Evolutionary conservation across 306 rosid genomes (phyloP), one percentile per base, ranked within the genome.

Genomic region (Crataegus laevigata): DNA sequence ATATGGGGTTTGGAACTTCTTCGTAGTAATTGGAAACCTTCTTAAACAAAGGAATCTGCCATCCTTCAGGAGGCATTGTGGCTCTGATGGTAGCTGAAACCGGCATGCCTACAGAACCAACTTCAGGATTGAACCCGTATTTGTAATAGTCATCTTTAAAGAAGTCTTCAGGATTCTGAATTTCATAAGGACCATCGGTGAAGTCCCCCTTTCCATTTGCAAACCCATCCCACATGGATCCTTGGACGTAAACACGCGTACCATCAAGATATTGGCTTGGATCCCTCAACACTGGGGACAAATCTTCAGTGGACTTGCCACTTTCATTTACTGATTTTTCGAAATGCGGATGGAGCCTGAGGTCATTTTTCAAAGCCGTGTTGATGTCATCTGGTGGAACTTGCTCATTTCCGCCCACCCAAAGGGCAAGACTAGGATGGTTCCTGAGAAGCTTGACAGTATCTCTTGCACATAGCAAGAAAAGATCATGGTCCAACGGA

Each of bases 381-480:
- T 94, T 91, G 83, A 94, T 87, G 79, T 91, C 96, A 19, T 69
- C 78, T 30, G 98, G 98, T 19, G 98, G 98, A 84, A 83, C 74
- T 91, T 94, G 98, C 80, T 94, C 98, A 75, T 94, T 94, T 76
- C 98, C 98, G 45, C 98, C 98, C 65, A 94, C 97, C 98, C 98
- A 94, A 58, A 91, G 91, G 79, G 96, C 94, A 74, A 91, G 98
- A 87, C 98, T 91, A n/a, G 96, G 83, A 82, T 91, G 96, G 85
- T 94, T 94, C 78, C 97, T 86, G 79, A 94, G 87, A 80, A 94
- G 96, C 78, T 91, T 94, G 80, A 94, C 93, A 2, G 96, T 94
- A 83, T 94, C 98, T 83, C 98, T 90, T 10, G 90, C 98, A 85
- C 94, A 91, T 73, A 90, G 82, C 90, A 94, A 47, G 84, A 94